phyloP scores from a whole-genome alignment of 371 early-diverging fungal genomes.

The Mortierella sp. region DNA sequence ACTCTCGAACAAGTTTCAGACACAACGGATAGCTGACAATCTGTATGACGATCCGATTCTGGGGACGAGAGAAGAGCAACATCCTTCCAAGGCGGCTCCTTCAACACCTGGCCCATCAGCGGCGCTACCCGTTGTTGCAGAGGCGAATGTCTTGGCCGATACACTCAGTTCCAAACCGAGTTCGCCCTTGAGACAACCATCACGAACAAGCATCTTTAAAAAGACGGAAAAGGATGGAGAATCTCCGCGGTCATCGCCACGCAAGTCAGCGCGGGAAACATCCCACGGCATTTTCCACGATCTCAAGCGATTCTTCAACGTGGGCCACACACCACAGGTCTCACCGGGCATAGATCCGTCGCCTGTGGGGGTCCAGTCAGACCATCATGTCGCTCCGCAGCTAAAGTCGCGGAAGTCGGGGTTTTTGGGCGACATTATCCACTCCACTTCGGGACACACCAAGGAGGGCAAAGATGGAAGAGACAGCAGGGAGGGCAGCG shows the following conservation, averaged over 20 bases:
- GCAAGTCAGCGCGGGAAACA: constrained; percentile 48
- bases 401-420: constrained; percentile 22
- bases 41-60: neutral
- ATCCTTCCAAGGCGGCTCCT: constrained; percentile 17
- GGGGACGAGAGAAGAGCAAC: neutral
- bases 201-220: neutral
- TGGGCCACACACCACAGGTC: constrained; percentile 1
- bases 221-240: constrained; percentile 18
- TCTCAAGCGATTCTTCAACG: constrained; percentile 57
- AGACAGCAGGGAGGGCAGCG: no score
- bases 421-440: constrained; percentile 8
- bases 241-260: neutral
- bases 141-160: constrained; percentile 12
- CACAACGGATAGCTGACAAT: neutral
- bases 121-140: constrained; percentile 13
- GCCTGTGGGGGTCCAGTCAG: neutral
- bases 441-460: neutral
- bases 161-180: neutral
- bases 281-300: constrained; percentile 60
- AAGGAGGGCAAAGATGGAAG: neutral
- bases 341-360: constrained; percentile 1
- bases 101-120: constrained; percentile 24
- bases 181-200: constrained; percentile 6
- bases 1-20: neutral
- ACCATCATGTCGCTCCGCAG: neutral